Percentiles rank a stretch among this genome's conserved stretches.
phyloP scores from a whole-genome alignment of 208 protist genomes.

The Leptomonas seymouri region DNA sequence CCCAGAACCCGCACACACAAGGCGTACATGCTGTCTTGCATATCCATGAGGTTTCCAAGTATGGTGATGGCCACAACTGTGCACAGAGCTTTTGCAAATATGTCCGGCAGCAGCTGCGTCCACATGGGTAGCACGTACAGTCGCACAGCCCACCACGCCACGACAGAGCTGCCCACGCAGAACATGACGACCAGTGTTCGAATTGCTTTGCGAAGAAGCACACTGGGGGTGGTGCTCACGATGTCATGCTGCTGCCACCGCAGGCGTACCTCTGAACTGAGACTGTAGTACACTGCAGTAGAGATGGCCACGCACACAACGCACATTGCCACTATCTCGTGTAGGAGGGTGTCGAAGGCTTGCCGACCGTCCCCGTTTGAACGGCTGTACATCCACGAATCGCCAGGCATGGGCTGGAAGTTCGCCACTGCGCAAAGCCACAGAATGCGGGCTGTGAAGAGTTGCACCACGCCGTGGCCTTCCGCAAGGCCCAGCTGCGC shows the following conservation, averaged over 20 bases:
- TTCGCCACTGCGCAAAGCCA: slow-evolving; percentile 36
- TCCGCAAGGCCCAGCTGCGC: slow-evolving; percentile 23
- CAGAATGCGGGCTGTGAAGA: slow-evolving; percentile 25
- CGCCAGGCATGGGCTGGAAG: slow-evolving; percentile 17
- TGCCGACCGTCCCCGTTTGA: slow-evolving; percentile 19
- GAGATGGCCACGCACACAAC: slow-evolving; percentile 29
- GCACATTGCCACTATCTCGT: slow-evolving; percentile 13
- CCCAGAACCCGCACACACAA: slow-evolving; percentile 58
- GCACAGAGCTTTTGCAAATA: slow-evolving; percentile 44
- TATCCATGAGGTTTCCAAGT: slow-evolving; percentile 78
- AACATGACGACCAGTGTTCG: slow-evolving; percentile 63
- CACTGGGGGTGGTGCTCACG: slow-evolving; percentile 48
- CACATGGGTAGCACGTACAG: slow-evolving; percentile 43
- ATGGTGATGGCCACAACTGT: slow-evolving; percentile 52
- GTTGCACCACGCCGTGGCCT: slow-evolving; percentile 17
- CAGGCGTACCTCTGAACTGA: slow-evolving; percentile 31
- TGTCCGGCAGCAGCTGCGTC: slow-evolving; percentile 42
- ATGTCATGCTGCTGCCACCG: slow-evolving; percentile 51
- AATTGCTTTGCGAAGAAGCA: slow-evolving; percentile 70
- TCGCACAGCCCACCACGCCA: slow-evolving; percentile 25
- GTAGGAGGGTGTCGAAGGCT: slow-evolving; percentile 26
- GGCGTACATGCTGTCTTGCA: slow-evolving; percentile 74
- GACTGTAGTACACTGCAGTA: slow-evolving; percentile 21
- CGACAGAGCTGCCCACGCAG: slow-evolving; percentile 42
- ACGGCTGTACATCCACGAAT: slow-evolving; percentile 24